phyloP scores from a whole-genome alignment of 2,329 filamentous ascomycete species.

The Zarea fungicola region DNA sequence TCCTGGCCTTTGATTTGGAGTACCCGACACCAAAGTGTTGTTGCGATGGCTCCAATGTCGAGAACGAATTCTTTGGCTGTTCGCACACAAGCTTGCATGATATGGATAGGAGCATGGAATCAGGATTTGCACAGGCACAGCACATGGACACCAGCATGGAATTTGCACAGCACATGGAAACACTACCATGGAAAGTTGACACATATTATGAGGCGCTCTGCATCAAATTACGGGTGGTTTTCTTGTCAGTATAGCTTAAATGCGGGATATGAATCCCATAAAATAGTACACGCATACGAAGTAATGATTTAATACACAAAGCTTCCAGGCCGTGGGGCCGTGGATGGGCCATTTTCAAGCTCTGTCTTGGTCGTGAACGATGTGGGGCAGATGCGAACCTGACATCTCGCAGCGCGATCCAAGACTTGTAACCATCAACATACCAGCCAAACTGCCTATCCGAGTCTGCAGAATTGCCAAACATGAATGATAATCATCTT shows the following conservation, averaged over 20 bases:
- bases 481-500: no score
- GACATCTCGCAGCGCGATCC: not conserved
- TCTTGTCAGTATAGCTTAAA: not conserved
- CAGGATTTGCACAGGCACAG: no score
- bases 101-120: no score
- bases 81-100: no score
- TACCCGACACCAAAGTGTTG: not conserved
- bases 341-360: not conserved
- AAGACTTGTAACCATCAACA: conserved; percentile 3
- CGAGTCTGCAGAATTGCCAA: no score
- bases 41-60: no score
- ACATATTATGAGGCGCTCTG: not conserved
- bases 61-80: no score
- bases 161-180: not conserved
- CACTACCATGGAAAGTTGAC: not conserved
- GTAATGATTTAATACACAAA: not conserved
- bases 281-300: not conserved
- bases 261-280: not conserved
- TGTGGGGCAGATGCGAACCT: conserved; percentile 1
- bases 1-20: not conserved
- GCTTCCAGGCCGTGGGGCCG: not conserved
- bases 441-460: not conserved
- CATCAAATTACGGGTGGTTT: not conserved
- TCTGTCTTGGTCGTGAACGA: not conserved
- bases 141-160: no score